Base-by-base conservation (phyloP, 768 basidiomycete species). In the Pseudohyphozyma bogoriensis region DNA sequence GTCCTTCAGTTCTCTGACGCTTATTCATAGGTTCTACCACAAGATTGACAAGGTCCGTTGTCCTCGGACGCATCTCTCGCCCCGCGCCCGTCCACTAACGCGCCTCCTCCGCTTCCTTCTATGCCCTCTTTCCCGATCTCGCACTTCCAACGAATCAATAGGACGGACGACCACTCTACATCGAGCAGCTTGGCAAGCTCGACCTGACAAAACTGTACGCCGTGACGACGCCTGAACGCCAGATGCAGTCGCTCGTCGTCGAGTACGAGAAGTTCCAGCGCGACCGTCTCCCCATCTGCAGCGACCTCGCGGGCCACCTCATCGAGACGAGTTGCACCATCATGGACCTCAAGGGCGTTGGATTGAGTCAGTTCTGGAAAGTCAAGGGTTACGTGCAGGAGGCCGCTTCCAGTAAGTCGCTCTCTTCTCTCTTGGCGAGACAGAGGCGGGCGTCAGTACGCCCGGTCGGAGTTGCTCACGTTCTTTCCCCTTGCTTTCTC, bases 281-380 rank as follows among this genome's bases (percentile, higher is more conserved):
- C 33, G 79, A 85, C 49, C 88, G 93, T 42, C 90, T 45, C 85
- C 88, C 7, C 85, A 85, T 68, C 74, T 80, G 87, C 63, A 73
- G 73, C 18, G 67, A 73, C 50, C 80, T 79, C 3, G 76, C 78
- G 39, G 91, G 90, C 1, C 86, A 91, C 75, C 84, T 88, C 58
- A 86, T 97, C 72, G 93, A 96, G 77, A 97, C 93, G 15, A 87
- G 83, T 55, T 97, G 93, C 83, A 96, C 95, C 60, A 91, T 97
- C 79, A 81, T 97, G 76, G 92, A 97, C 74, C 83, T 99, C 66
- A 73, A 82, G 28, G 74, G 73, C 66, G 79, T 79, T 37, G 77
- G 78, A 13, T 72, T 97, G 63, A 74, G 80, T 63, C 83, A 82
- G 72, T 97, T 96, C 73, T 91, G 85, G 74, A 82, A 81, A 70